Conservation (phyloP, 2,329 filamentous ascomycete genomes). For the Aspergillus pseudoglaucus region DNA sequence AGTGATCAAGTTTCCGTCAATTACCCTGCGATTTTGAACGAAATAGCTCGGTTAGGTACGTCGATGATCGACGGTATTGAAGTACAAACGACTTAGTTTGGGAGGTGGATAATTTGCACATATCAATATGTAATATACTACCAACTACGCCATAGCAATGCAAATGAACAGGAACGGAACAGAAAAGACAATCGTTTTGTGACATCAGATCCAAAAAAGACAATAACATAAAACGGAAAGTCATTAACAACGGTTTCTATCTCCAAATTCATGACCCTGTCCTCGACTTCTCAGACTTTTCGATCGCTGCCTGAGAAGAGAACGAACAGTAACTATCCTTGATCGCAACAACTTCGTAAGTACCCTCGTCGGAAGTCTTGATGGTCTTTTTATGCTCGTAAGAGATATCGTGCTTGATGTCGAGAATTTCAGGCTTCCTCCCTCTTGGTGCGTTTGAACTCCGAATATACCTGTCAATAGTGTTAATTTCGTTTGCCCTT, state of each 20-base stretch:
- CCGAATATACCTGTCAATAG: constrained; percentile 61
- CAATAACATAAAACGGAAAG: constrained; percentile 7
- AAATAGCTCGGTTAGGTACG: constrained; percentile 46
- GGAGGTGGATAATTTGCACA: constrained; percentile 4
- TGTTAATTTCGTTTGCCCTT: background rate
- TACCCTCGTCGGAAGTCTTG: constrained; percentile 84
- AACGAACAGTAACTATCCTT: constrained; percentile 91
- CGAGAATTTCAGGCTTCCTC: constrained; percentile 71
- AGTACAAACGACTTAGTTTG: constrained; percentile 24
- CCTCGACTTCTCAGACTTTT: constrained; percentile 39
- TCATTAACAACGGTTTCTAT: constrained; percentile 11
- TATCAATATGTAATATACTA: constrained; percentile 10
- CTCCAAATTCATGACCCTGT: constrained; percentile 10
- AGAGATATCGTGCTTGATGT: constrained; percentile 82
- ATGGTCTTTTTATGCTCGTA: constrained; percentile 76
- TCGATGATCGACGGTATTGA: constrained; percentile 65
- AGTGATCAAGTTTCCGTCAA: constrained; percentile 29
- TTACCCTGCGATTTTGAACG: constrained; percentile 35
- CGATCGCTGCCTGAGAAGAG: constrained; percentile 59
- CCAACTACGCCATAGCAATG: constrained; percentile 28
- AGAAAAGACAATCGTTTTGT: background rate
- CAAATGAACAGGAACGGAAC: constrained; percentile 6
- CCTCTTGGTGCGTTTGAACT: constrained; percentile 77
- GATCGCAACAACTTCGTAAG: constrained; percentile 94
- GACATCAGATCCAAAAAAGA: constrained; percentile 2